phyloP scores from a whole-genome alignment of 2,329 filamentous ascomycete genomes.

The Hypoxylon sp. region DNA sequence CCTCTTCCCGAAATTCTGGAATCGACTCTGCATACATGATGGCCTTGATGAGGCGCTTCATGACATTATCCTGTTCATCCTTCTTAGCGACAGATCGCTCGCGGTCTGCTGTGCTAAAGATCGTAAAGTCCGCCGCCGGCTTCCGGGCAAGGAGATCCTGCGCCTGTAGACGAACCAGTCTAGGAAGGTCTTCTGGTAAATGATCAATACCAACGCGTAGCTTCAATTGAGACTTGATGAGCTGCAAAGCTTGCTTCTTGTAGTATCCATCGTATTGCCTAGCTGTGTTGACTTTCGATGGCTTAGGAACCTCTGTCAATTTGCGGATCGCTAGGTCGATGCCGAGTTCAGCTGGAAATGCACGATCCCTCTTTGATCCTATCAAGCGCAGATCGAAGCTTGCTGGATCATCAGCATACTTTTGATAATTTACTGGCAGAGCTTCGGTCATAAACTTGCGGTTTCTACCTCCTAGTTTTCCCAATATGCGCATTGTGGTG shows the following conservation, averaged over 20 bases:
- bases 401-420: conserved; percentile 87
- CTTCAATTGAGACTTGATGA: conserved; percentile 91
- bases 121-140: conserved; percentile 77
- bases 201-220: conserved; percentile 89
- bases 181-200: conserved; percentile 89
- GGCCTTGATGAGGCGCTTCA: conserved; percentile 91
- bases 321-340: conserved; percentile 92
- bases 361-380: conserved; percentile 88
- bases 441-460: conserved; percentile 95
- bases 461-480: conserved; percentile 95
- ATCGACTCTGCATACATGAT: conserved; percentile 88
- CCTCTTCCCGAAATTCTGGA: conserved; percentile 82
- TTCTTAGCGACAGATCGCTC: conserved; percentile 90
- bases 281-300: conserved; percentile 61
- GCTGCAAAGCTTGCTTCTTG: conserved; percentile 91
- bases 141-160: conserved; percentile 85
- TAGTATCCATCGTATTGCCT: conserved; percentile 85
- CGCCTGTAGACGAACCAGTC: conserved; percentile 87
- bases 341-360: conserved; percentile 89
- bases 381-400: conserved; percentile 92
- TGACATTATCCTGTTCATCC: conserved; percentile 81
- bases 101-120: conserved; percentile 82
- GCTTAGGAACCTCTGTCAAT: conserved; percentile 83
- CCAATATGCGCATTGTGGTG: conserved; percentile 96
- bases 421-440: conserved; percentile 84